Conservation (phyloP, 176 grass and related monocot species). For the Zoysia pacifica region DNA sequence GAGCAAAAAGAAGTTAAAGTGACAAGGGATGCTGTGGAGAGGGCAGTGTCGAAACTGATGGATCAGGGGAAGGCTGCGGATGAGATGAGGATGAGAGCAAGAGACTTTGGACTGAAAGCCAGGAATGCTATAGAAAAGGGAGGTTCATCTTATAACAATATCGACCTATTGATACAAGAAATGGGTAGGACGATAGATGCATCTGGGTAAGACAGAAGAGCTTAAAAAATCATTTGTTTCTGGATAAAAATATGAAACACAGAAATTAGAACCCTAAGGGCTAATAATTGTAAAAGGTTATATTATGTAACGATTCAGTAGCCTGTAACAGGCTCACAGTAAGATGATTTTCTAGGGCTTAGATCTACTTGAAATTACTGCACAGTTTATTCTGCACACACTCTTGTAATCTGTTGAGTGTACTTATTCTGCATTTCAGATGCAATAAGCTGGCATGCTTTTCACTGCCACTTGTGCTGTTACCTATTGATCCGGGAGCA, state of each 20-base stretch:
- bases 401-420: too few species aligned
- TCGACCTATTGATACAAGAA: constrained; percentile 47
- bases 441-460: too few species aligned
- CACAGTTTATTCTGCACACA: too few species aligned
- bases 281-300: not conserved
- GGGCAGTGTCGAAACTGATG: constrained; percentile 45
- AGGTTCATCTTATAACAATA: constrained; percentile 61
- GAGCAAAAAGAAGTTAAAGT: constrained; percentile 44
- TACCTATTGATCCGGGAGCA: too few species aligned
- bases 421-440: too few species aligned
- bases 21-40: constrained; percentile 38
- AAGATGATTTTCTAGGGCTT: too few species aligned
- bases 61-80: constrained; percentile 43
- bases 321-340: constrained; percentile 3
- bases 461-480: too few species aligned
- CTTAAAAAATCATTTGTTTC: not conserved
- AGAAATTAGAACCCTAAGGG: not conserved
- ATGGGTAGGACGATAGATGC: constrained; percentile 26
- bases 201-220: constrained; percentile 28
- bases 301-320: not conserved
- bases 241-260: not conserved
- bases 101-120: constrained; percentile 45
- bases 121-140: constrained; percentile 57
- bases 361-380: too few species aligned
- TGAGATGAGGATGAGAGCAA: constrained; percentile 54